phyloP scores from a whole-genome alignment of 305 asterid species.

The Fraxinus xanthoxyloides region DNA sequence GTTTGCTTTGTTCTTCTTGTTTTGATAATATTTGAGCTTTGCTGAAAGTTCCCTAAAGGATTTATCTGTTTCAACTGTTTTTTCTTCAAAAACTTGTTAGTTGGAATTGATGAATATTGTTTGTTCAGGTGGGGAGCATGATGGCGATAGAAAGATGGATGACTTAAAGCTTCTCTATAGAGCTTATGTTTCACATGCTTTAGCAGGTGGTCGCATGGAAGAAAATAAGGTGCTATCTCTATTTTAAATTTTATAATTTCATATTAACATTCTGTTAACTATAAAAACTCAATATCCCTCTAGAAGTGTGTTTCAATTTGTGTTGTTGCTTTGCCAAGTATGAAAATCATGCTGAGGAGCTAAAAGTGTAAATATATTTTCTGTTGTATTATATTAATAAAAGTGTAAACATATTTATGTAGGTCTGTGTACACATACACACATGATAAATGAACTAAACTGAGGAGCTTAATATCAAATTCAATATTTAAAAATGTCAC shows the following conservation, averaged over 20 bases:
- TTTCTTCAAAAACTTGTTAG: constrained; percentile 20
- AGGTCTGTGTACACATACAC: not conserved
- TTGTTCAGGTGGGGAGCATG: constrained; percentile 79
- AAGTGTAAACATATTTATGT: not conserved
- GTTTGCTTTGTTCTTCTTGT: constrained; percentile 13
- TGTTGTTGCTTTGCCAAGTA: not conserved
- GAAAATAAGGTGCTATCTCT: constrained; percentile 65
- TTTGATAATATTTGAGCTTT: constrained; percentile 13
- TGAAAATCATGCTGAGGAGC: not conserved
- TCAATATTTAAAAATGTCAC: not conserved
- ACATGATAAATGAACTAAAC: not conserved
- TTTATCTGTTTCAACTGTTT: constrained; percentile 9
- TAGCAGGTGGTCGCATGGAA: constrained; percentile 82
- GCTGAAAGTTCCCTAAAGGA: constrained; percentile 2
- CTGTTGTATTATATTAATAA: not conserved
- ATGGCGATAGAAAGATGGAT: constrained; percentile 68
- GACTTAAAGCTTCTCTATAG: constrained; percentile 83
- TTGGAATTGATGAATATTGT: constrained; percentile 27
- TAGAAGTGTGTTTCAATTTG: not conserved
- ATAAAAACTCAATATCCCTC: not conserved
- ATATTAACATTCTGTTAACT: not conserved
- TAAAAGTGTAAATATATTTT: too few relatives aligned
- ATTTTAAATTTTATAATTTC: not conserved
- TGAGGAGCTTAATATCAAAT: not conserved
- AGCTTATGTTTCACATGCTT: constrained; percentile 67